Evolutionary conservation across 2,329 filamentous ascomycete species (phyloP).

Genomic region (Fusarium zealandicum): DNA sequence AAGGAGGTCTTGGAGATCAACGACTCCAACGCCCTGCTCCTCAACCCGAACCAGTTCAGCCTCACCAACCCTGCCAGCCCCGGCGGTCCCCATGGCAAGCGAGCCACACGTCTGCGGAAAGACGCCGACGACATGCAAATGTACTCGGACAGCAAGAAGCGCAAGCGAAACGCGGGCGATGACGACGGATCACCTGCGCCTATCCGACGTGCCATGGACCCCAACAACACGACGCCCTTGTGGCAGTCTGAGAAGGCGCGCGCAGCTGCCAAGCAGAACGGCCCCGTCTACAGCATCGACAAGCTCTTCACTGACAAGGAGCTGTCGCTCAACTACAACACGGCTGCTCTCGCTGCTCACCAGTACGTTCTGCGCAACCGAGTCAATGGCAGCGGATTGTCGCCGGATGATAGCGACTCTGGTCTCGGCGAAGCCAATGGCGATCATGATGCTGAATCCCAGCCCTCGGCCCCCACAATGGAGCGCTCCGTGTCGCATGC

Average conservation of each 20-base stretch:
- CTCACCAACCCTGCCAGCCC: slow-evolving; percentile 70
- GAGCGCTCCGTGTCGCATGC: slow-evolving; percentile 70
- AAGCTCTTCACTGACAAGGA: slow-evolving; percentile 77
- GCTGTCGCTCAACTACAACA: slow-evolving; percentile 70
- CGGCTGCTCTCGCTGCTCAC: slow-evolving; percentile 67
- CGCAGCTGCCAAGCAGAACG: slow-evolving; percentile 61
- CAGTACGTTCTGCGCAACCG: slow-evolving; percentile 67
- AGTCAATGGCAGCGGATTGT: slow-evolving; percentile 57
- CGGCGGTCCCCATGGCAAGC: slow-evolving; percentile 68
- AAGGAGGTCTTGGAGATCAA: slow-evolving; percentile 73
- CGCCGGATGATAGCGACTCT: slow-evolving; percentile 61
- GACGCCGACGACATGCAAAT: slow-evolving; percentile 65
- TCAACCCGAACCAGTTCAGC: slow-evolving; percentile 74
- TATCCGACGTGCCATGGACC: slow-evolving; percentile 62
- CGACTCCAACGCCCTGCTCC: slow-evolving; percentile 68
- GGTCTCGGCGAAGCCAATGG: slow-evolving; percentile 60
- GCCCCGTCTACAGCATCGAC: slow-evolving; percentile 69
- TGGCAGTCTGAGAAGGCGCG: slow-evolving; percentile 69
- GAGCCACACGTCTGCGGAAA: slow-evolving; percentile 67
- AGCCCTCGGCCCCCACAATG: slow-evolving; percentile 62
- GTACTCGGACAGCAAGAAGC: slow-evolving; percentile 65
- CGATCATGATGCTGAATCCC: slow-evolving; percentile 56
- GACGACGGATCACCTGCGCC: slow-evolving; percentile 70
- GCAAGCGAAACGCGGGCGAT: slow-evolving; percentile 66
- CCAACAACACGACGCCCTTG: slow-evolving; percentile 64